Percentiles rank a stretch among this genome's conserved stretches.
phyloP scores from a whole-genome alignment of 2,329 filamentous ascomycete species.

The Paraphaeosphaeria sporulosa region DNA sequence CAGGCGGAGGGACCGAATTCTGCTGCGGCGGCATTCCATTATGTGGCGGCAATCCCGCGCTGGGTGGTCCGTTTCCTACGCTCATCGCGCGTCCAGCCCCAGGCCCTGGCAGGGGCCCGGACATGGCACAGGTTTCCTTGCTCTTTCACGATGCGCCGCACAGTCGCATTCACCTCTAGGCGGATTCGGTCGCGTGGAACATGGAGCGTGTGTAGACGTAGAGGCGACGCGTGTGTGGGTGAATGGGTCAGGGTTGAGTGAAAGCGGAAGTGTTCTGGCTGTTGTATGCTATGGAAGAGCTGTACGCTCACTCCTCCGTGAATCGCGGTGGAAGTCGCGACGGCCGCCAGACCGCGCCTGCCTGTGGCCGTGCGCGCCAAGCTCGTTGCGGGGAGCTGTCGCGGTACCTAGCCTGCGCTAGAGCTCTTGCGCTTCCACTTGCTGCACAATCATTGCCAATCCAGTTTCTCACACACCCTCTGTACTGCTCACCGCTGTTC shows the following conservation, averaged over 20 bases:
- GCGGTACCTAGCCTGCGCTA: background rate
- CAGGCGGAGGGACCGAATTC: constrained; percentile 56
- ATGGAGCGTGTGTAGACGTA: constrained; percentile 15
- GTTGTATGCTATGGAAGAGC: background rate
- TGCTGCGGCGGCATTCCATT: constrained; percentile 58
- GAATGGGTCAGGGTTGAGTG: constrained; percentile 3
- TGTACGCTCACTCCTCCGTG: background rate
- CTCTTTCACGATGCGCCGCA: constrained; percentile 6
- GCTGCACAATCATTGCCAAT: background rate
- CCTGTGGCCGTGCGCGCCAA: constrained; percentile 20
- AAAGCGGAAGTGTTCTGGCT: background rate
- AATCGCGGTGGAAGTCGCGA: constrained; percentile 25
- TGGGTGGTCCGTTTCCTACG: constrained; percentile 53
- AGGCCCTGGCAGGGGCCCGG: constrained; percentile 46
- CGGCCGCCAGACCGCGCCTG: constrained; percentile 31
- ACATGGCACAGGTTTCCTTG: constrained; percentile 34
- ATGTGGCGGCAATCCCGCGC: constrained; percentile 47
- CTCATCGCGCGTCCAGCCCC: constrained; percentile 48
- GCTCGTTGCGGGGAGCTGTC: constrained; percentile 1
- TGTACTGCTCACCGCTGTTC: too few relatives aligned
- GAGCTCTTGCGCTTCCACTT: background rate
- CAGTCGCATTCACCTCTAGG: constrained; percentile 27
- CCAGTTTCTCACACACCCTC: background rate
- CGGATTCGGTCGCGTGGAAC: constrained; percentile 28
- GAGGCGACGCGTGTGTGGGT: background rate